Base-by-base conservation (phyloP, 306 rosid genomes). In the Cajanus cajan region DNA sequence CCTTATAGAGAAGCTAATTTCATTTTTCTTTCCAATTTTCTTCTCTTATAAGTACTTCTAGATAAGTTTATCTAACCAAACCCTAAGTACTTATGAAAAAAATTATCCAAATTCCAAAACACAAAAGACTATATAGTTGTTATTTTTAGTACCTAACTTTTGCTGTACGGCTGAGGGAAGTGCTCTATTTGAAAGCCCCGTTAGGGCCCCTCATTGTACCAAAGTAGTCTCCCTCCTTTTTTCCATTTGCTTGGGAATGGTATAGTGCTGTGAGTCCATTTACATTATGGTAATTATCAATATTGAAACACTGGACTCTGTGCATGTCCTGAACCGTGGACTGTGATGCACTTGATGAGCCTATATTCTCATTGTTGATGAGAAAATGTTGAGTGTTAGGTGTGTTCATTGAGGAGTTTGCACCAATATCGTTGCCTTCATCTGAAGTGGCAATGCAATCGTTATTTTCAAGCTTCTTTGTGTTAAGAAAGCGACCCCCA, bases 401-500 rank as follows among this genome's bases (percentile, higher is more conserved):
- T 13, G 65, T 28, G 28, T 61, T 82, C 31, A 76, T n/a, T n/a
- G 80, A 81, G 43, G 51, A 66, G 66, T 73, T 86, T 43, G 84
- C 48, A 69, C 76, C 83, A 47, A 15, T 31, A 59, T 72, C 65
- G 63, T 71, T 45, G 78, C 55, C 82, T 5, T 86, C 64, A 64
- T 83, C 88, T 36, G 43, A 37, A 18, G 87, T 33, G 64, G 80
- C 37, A 58, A 72, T 71, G 22, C 85, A 76, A 40, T 50, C 74
- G 28, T 58, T 63, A 44, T 19, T 71, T 57, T 89, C 88, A 11
- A 57, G 87, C 78, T 90, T 89, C 86, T 90, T 94, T 4, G 89
- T 89, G 73, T 93, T 93, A 14, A 91, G 90, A 83, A 93, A 93
- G 78, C 98, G 97, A 8, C 97, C 98, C 11, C 98, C 97, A 14